Conservation (phyloP, 805 yeast species). For the Zygosaccharomyces bailii region DNA sequence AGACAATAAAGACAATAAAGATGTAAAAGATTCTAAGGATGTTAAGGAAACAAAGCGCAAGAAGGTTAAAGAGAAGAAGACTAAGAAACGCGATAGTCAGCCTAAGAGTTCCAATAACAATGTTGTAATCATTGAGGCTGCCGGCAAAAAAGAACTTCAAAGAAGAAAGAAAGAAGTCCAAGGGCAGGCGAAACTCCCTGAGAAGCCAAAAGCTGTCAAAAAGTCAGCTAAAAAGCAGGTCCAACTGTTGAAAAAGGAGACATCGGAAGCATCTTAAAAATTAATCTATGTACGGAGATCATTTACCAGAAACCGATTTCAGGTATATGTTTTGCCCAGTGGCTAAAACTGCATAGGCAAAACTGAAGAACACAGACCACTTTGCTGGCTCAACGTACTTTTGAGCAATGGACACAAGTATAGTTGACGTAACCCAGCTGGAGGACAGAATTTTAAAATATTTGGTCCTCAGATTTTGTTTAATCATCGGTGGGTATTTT, state of each 20-base stretch:
- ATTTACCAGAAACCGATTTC: conserved; percentile 13
- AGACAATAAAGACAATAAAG: conserved; percentile 9
- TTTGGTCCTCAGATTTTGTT: conserved; percentile 13
- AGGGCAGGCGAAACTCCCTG: conserved; percentile 14
- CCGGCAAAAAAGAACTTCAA: conserved; percentile 32
- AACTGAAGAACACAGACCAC: conserved; percentile 28
- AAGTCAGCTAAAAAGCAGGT: not conserved
- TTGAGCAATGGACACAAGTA: conserved; percentile 25
- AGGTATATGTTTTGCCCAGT: conserved; percentile 26
- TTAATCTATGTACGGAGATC: not conserved
- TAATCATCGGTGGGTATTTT: conserved; percentile 7
- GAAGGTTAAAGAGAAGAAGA: conserved; percentile 5
- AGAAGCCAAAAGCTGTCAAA: conserved; percentile 15
- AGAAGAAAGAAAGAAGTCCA: conserved; percentile 28
- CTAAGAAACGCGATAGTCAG: not conserved
- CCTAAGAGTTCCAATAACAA: conserved; percentile 19
- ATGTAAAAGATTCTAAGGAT: conserved; percentile 2
- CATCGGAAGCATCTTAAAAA: conserved; percentile 6
- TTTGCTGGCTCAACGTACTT: conserved; percentile 21
- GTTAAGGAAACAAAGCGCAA: conserved; percentile 5
- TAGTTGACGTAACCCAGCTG: conserved; percentile 21
- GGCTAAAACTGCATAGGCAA: conserved; percentile 23
- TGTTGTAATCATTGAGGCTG: conserved; percentile 33
- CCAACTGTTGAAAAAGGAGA: conserved; percentile 10
- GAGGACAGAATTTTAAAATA: conserved; percentile 20